Conservation (phyloP, 257 asterid genomes). For the Scutellaria galericulata region DNA sequence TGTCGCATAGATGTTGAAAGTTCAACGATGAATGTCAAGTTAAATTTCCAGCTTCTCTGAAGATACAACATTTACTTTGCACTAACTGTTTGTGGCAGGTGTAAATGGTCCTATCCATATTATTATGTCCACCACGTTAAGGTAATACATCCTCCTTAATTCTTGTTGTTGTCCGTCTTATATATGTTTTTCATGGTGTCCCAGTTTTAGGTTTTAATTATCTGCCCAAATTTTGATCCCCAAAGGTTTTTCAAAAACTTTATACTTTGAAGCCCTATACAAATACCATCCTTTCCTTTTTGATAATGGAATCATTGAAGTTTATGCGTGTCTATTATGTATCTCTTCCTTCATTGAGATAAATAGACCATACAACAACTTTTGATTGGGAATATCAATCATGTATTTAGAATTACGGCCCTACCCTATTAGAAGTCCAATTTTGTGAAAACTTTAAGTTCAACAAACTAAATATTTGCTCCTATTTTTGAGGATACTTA, state of each 20-base stretch:
- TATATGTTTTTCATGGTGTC: not conserved
- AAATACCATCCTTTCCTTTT: constrained; percentile 1
- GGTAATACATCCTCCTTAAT: constrained; percentile 32
- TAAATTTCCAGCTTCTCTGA: not conserved
- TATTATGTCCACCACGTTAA: constrained; percentile 44
- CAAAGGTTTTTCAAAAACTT: not conserved
- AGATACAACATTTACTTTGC: constrained; percentile 13
- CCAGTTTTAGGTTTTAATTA: constrained; percentile 23
- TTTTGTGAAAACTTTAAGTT: not conserved
- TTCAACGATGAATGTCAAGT: constrained; percentile 1
- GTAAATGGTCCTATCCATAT: constrained; percentile 54
- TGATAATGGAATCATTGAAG: not conserved
- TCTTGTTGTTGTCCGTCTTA: not conserved
- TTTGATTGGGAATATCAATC: not conserved
- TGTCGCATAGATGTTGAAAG: constrained; percentile 1
- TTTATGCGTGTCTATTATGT: not conserved
- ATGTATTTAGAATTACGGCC: not conserved
- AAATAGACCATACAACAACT: not conserved
- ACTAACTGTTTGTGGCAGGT: constrained; percentile 43
- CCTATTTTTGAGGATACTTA: not conserved
- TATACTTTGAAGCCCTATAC: not conserved
- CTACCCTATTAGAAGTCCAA: not conserved
- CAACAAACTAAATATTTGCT: not conserved
- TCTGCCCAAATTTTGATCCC: not conserved
- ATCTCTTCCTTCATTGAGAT: not conserved